These are phyloP conservation scores for Hygrophorus russula DNA, from an alignment of 768 basidiomycete genomes.

Conservation along the genomic window DNA sequence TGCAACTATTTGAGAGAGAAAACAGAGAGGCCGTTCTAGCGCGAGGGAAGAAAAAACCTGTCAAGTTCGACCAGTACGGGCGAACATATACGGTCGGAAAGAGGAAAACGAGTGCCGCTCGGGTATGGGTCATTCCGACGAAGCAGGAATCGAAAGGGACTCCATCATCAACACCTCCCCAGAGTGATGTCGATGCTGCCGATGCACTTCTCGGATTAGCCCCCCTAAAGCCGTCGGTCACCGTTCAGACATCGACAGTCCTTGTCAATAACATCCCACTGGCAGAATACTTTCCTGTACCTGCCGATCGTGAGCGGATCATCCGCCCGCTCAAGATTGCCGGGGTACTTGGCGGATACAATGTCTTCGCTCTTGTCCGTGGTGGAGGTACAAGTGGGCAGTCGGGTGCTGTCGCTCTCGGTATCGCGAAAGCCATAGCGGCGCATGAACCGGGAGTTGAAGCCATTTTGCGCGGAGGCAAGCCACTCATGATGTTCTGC, in stretches of 20 bases:
- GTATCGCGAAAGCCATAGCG: constrained; percentile 63
- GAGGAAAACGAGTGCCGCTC: constrained; percentile 82
- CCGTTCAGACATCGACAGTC: constrained; percentile 49
- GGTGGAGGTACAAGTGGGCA: constrained; percentile 92
- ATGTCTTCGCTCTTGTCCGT: constrained; percentile 58
- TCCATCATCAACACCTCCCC: constrained; percentile 3
- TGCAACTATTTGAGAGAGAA: constrained; percentile 55
- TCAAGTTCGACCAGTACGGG: constrained; percentile 62
- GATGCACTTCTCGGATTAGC: constrained; percentile 18
- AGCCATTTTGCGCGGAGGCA: constrained; percentile 63
- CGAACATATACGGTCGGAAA: constrained; percentile 79
- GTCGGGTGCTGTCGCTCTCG: constrained; percentile 76
- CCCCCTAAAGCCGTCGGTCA: constrained; percentile 9
- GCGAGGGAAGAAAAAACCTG: constrained; percentile 43
- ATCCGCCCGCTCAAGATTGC: constrained; percentile 78
- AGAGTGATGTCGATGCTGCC: constrained; percentile 13
- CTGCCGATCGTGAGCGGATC: constrained; percentile 70
- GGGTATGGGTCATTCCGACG: constrained; percentile 86
- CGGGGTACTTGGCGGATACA: constrained; percentile 79
- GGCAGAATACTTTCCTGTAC: constrained; percentile 63
- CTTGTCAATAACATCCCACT: constrained; percentile 82
- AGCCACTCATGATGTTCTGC: constrained; percentile 12
- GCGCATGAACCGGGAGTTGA: constrained; percentile 60
- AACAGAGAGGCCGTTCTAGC: constrained; percentile 39
- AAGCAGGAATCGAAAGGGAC: constrained; percentile 11